Percentiles rank a stretch among this genome's conserved stretches.
Evolutionary conservation across 2,329 filamentous ascomycete genomes (phyloP).

Genomic region (Oidium heveae): DNA sequence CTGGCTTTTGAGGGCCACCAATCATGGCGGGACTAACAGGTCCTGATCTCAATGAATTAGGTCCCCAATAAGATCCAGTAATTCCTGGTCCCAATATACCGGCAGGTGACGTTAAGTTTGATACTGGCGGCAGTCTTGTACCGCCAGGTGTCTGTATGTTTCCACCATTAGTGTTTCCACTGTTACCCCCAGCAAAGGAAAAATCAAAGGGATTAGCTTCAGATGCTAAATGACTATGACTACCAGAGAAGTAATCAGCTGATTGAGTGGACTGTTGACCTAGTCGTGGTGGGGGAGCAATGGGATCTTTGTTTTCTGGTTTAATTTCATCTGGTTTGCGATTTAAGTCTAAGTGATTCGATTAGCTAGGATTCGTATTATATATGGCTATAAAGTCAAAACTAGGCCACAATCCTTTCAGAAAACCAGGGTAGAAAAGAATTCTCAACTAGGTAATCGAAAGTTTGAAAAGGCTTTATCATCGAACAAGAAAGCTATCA

Average conservation of each 20-base stretch:
- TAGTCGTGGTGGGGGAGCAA: conserved; percentile 46
- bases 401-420: background rate
- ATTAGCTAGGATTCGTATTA: conserved; percentile 1
- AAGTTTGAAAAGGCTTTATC: background rate
- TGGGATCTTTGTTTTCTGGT: conserved; percentile 33
- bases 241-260: conserved; percentile 43
- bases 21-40: conserved; percentile 95
- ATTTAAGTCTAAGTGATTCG: conserved; percentile 13
- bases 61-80: conserved; percentile 56
- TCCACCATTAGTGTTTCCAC: conserved; percentile 16
- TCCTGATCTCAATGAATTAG: conserved; percentile 47
- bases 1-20: conserved; percentile 38
- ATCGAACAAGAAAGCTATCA: background rate
- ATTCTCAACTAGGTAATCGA: background rate
- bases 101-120: conserved; percentile 72
- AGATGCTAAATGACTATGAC: conserved; percentile 32
- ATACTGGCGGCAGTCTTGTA: conserved; percentile 67
- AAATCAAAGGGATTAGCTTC: conserved; percentile 96
- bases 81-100: conserved; percentile 50
- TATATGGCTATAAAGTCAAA: background rate
- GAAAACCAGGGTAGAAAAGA: background rate
- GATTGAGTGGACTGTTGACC: conserved; percentile 21
- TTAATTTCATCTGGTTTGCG: conserved; percentile 21
- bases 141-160: conserved; percentile 54
- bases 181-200: conserved; percentile 46